A percentile compares a stretch with the other conserved stretches of the same genome.
phyloP scores from a whole-genome alignment of 495 filamentous ascomycete species.

The Parmelia sp. region DNA sequence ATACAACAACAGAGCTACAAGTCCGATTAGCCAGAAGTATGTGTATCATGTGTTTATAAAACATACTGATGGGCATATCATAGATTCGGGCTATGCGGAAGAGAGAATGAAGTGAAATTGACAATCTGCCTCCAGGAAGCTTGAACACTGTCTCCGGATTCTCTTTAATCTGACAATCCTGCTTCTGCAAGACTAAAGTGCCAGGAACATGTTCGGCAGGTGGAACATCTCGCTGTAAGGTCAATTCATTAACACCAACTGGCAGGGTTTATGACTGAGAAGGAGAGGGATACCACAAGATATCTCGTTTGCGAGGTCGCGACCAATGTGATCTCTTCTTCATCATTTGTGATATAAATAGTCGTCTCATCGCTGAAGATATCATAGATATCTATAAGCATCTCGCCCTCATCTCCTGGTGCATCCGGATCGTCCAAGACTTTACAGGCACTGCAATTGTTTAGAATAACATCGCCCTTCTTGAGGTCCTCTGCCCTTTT shows the following conservation, averaged over 20 bases:
- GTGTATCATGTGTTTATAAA: no score
- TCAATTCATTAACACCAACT: not conserved
- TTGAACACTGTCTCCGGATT: not conserved
- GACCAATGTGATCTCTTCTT: not conserved
- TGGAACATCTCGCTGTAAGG: not conserved
- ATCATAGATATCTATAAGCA: not conserved
- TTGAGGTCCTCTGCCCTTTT: not conserved
- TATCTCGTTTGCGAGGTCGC: not conserved
- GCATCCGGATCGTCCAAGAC: not conserved
- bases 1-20: not conserved
- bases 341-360: not conserved
- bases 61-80: not conserved
- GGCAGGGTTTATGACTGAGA: not conserved
- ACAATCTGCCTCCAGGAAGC: not conserved
- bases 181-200: not conserved
- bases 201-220: not conserved
- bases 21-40: not conserved
- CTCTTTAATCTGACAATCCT: not conserved
- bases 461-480: not conserved
- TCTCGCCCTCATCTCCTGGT: not conserved
- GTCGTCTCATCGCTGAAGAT: not conserved
- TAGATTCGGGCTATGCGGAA: not conserved
- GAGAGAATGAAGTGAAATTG: not conserved
- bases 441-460: not conserved
- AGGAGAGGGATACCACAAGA: not conserved